Percentiles rank a stretch among this genome's conserved stretches.
Conservation (phyloP, 2,329 filamentous ascomycete species). For the Chaetomium globosum region DNA sequence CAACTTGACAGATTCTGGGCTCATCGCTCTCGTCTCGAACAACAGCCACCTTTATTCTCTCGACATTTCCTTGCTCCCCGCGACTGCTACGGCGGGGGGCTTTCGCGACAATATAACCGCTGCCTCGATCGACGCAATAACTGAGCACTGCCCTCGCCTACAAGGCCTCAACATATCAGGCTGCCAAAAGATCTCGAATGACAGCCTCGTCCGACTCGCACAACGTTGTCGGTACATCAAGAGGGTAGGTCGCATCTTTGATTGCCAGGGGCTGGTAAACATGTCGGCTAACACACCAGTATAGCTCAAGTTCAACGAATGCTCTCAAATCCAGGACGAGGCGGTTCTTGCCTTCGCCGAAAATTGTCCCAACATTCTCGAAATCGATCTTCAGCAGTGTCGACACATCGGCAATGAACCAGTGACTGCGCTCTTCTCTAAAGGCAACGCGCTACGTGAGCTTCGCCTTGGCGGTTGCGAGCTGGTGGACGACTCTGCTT, state of each 20-base stretch:
- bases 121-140: conserved; percentile 73
- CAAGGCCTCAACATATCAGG: conserved; percentile 92
- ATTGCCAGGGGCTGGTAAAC: neutral
- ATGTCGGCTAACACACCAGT: conserved; percentile 22
- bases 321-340: conserved; percentile 77
- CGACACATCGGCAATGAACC: conserved; percentile 78
- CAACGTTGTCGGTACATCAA: conserved; percentile 84
- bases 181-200: conserved; percentile 82
- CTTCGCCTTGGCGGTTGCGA: conserved; percentile 83
- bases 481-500: conserved; percentile 83
- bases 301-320: conserved; percentile 92
- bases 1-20: conserved; percentile 78
- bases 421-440: conserved; percentile 76
- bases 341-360: conserved; percentile 83
- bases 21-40: conserved; percentile 76
- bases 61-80: conserved; percentile 70
- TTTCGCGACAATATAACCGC: conserved; percentile 75
- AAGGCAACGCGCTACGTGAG: conserved; percentile 83
- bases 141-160: conserved; percentile 77
- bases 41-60: conserved; percentile 83
- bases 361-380: conserved; percentile 88
- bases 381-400: conserved; percentile 93
- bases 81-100: neutral
- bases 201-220: conserved; percentile 79
- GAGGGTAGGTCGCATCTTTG: conserved; percentile 58